Conservation (phyloP, 2,329 filamentous ascomycete genomes). For the Fusarium pseudonygamai region DNA sequence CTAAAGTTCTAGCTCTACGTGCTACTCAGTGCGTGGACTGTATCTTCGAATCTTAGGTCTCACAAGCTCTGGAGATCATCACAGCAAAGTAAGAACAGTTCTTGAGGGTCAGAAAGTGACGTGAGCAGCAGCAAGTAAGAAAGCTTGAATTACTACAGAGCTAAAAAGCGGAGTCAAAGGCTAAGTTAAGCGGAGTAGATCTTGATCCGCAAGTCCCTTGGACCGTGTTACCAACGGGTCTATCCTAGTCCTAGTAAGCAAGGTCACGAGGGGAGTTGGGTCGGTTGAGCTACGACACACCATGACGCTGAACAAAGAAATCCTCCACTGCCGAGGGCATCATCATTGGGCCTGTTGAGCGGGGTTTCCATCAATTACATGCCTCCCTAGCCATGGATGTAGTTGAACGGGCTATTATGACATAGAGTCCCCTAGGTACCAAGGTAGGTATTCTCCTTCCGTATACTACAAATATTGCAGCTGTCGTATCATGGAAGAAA, state of each 20-base stretch:
- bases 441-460: not conserved
- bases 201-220: slow-evolving; percentile 33
- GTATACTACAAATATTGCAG: not conserved
- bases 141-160: slow-evolving; percentile 13
- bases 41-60: not conserved
- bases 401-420: not conserved
- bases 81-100: not conserved
- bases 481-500: not conserved
- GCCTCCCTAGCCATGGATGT: not conserved
- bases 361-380: slow-evolving; percentile 7
- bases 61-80: slow-evolving; percentile 3
- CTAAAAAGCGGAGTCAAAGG: slow-evolving; percentile 17
- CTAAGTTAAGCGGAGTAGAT: slow-evolving; percentile 19
- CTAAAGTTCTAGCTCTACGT: not conserved
- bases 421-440: not conserved
- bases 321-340: not conserved
- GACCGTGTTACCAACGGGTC: slow-evolving; percentile 9
- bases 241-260: slow-evolving; percentile 17
- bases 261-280: slow-evolving; percentile 26
- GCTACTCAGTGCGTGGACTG: not conserved
- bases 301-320: slow-evolving; percentile 29
- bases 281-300: slow-evolving; percentile 23
- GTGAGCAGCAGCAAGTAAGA: slow-evolving; percentile 15
- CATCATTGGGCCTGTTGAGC: slow-evolving; percentile 21
- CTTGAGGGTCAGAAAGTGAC: slow-evolving; percentile 22